Percentiles rank a stretch among this genome's conserved stretches.
Conservation (phyloP, 768 basidiomycete species). For the Tephrocybe sp. region DNA sequence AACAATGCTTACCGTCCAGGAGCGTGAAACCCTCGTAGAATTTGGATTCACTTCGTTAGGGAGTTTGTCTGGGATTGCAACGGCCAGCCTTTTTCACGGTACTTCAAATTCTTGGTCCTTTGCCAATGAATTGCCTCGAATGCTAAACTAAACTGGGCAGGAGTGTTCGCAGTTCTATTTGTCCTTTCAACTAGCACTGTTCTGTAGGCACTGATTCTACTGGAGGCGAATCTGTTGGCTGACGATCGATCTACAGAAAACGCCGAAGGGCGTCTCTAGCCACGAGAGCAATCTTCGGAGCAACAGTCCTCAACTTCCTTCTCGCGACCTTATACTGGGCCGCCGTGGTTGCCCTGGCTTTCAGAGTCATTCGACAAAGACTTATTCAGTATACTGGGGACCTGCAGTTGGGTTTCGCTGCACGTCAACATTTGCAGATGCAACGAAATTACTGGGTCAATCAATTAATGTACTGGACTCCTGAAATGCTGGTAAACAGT, state of each 20-base stretch:
- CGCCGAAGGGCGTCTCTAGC: background rate
- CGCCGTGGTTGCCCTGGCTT: background rate
- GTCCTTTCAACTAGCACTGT: background rate
- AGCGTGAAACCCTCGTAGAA: background rate
- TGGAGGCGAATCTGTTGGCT: too few relatives aligned
- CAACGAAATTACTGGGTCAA: slow-evolving; percentile 2
- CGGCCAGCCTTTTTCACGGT: slow-evolving; percentile 7
- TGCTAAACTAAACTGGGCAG: background rate
- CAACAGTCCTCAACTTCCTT: slow-evolving; percentile 1
- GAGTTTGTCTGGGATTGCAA: background rate
- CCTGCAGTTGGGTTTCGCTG: background rate
- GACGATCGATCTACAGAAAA: background rate
- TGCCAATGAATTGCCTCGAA: background rate
- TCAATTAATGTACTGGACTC: slow-evolving; percentile 7
- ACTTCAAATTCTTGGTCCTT: background rate
- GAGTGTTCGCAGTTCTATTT: slow-evolving; percentile 1
- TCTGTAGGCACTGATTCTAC: background rate
- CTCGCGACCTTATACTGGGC: slow-evolving; percentile 4
- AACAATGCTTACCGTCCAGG: background rate
- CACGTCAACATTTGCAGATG: background rate
- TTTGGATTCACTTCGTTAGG: background rate
- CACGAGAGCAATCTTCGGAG: slow-evolving; percentile 1
- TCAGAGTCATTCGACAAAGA: background rate
- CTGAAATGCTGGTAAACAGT: background rate
- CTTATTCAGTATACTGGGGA: background rate